Percentiles rank a stretch among this genome's conserved stretches.
phyloP scores from a whole-genome alignment of 805 yeast genomes.

The Soucietia sequanensis region DNA sequence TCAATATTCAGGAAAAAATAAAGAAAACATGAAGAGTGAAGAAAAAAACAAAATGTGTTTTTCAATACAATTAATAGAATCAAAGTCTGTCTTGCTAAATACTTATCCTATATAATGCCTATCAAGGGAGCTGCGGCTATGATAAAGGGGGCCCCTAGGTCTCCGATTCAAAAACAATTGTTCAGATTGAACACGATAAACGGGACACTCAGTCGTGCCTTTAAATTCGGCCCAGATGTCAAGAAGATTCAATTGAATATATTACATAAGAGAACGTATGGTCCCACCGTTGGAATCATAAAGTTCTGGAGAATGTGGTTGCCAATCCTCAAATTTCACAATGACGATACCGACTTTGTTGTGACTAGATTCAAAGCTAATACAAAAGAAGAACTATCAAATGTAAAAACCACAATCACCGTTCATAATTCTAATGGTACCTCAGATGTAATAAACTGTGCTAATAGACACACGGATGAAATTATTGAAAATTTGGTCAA shows the following conservation, averaged over 20 bases:
- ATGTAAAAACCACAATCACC: slow-evolving; percentile 47
- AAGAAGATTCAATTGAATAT: slow-evolving; percentile 51
- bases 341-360: slow-evolving; percentile 64
- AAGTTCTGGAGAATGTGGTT: slow-evolving; percentile 73
- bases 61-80: too few species aligned
- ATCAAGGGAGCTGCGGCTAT: too few species aligned
- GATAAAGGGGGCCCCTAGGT: slow-evolving; percentile 33
- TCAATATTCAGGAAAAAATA: too few species aligned
- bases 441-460: slow-evolving; percentile 50
- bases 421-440: slow-evolving; percentile 39
- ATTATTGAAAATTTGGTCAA: slow-evolving; percentile 59
- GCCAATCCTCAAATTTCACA: slow-evolving; percentile 80
- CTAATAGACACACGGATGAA: slow-evolving; percentile 44
- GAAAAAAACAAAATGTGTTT: too few species aligned
- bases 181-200: slow-evolving; percentile 51
- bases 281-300: slow-evolving; percentile 66
- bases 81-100: too few species aligned
- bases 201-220: slow-evolving; percentile 44
- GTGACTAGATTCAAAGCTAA: slow-evolving; percentile 53
- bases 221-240: slow-evolving; percentile 22
- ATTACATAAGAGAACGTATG: slow-evolving; percentile 37
- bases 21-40: too few species aligned
- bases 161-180: slow-evolving; percentile 46
- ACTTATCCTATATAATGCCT: too few species aligned
- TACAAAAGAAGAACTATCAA: slow-evolving; percentile 40